Evolutionary conservation across 2,329 filamentous ascomycete species (phyloP).

Genomic region (Didymosphaeria variabile): DNA sequence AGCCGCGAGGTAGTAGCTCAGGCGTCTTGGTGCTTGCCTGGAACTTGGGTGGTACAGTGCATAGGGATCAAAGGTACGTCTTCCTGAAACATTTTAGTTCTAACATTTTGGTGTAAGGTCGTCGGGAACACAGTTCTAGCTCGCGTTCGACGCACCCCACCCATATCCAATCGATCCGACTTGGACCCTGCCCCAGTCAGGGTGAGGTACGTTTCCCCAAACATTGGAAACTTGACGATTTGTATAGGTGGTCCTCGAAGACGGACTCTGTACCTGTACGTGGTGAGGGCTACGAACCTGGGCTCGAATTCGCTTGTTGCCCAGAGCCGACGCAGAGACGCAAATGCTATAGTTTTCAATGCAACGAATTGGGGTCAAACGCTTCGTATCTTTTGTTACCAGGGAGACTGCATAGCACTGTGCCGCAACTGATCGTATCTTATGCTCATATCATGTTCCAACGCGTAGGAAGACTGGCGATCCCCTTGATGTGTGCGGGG

Average conservation of each 20-base stretch:
- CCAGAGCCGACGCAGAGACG: conserved; percentile 21
- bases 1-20: too few species aligned
- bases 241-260: conserved; percentile 11
- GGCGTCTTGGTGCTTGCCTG: neutral
- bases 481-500: too few species aligned
- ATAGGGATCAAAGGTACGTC: too few species aligned
- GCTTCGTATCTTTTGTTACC: neutral
- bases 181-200: neutral
- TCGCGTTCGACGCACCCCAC: too few species aligned
- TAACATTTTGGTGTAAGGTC: too few species aligned
- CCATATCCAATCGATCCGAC: too few species aligned
- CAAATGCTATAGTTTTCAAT: neutral
- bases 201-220: neutral
- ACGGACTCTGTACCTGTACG: conserved; percentile 19
- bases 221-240: neutral
- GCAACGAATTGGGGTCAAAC: neutral
- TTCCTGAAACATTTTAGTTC: too few species aligned
- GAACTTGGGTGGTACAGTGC: neutral
- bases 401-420: neutral
- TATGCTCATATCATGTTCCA: neutral
- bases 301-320: neutral
- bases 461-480: too few species aligned
- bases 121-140: too few species aligned
- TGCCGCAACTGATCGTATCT: neutral
- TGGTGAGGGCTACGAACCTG: conserved; percentile 20